phyloP scores from a whole-genome alignment of 495 filamentous ascomycete species.

The Melanomma pulvis-pyrius region DNA sequence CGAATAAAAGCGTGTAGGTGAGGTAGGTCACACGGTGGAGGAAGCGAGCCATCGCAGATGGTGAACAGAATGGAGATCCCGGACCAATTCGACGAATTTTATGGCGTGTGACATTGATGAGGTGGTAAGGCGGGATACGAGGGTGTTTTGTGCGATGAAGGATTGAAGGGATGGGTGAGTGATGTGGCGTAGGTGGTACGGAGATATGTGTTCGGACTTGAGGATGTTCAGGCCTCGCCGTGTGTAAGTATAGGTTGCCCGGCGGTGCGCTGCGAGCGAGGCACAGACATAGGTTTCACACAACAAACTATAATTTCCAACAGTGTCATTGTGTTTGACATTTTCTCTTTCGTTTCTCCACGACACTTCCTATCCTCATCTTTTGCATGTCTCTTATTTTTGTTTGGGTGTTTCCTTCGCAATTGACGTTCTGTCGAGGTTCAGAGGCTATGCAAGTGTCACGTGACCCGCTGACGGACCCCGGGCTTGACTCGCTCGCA shows the following conservation, averaged over 20 bases:
- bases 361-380: too few relatives aligned
- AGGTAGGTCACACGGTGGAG: background rate
- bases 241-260: background rate
- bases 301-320: too few relatives aligned
- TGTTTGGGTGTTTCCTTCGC: background rate
- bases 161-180: background rate
- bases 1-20: background rate
- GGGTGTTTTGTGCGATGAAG: background rate
- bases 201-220: background rate
- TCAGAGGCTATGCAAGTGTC: background rate
- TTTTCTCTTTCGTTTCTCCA: too few relatives aligned
- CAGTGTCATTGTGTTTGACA: too few relatives aligned
- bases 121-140: background rate
- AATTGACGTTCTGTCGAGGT: background rate
- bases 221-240: conserved; percentile 1
- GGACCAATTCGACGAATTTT: background rate
- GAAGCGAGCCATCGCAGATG: background rate
- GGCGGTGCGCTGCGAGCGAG: too few relatives aligned
- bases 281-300: background rate
- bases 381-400: too few relatives aligned
- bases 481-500: background rate
- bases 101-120: background rate
- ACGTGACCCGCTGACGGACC: background rate
- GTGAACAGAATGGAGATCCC: background rate
- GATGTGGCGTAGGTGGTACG: background rate